phyloP scores from a whole-genome alignment of 257 asterid species.

The Pogostemon cablin region DNA sequence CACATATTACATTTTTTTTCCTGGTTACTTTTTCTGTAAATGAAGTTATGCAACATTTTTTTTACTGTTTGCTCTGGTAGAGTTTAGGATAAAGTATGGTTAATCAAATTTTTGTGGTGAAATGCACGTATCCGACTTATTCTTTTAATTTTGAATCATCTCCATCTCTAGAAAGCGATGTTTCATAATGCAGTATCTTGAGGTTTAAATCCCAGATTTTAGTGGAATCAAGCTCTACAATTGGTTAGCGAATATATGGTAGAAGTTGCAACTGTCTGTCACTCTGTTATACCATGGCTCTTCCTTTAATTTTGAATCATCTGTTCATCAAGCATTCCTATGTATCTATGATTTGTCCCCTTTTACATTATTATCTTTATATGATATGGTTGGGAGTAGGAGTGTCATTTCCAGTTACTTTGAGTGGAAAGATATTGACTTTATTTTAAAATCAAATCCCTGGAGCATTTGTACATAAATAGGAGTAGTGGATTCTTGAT shows the following conservation, averaged over 20 bases:
- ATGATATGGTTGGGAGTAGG: neutral
- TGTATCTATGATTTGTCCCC: neutral
- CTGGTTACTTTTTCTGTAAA: constrained; percentile 8
- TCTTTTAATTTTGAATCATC: constrained; percentile 4
- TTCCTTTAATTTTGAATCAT: constrained; percentile 8
- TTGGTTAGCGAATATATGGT: neutral
- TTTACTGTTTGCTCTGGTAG: neutral
- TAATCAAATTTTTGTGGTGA: constrained; percentile 1
- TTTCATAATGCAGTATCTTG: neutral
- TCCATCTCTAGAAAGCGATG: neutral
- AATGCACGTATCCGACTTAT: neutral
- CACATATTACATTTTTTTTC: neutral
- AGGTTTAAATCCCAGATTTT: neutral
- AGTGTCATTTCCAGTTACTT: neutral
- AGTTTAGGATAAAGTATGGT: neutral
- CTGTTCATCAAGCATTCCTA: constrained; percentile 12
- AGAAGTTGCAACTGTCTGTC: constrained; percentile 7
- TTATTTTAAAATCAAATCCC: neutral
- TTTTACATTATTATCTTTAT: neutral
- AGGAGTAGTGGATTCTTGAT: neutral
- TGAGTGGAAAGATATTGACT: neutral
- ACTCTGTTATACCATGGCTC: constrained; percentile 8
- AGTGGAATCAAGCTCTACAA: constrained; percentile 9
- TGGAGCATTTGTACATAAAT: neutral
- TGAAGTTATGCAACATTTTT: neutral